Evolutionary conservation across 305 asterid genomes (phyloP).

Genomic region (Fraxinus nigra): DNA sequence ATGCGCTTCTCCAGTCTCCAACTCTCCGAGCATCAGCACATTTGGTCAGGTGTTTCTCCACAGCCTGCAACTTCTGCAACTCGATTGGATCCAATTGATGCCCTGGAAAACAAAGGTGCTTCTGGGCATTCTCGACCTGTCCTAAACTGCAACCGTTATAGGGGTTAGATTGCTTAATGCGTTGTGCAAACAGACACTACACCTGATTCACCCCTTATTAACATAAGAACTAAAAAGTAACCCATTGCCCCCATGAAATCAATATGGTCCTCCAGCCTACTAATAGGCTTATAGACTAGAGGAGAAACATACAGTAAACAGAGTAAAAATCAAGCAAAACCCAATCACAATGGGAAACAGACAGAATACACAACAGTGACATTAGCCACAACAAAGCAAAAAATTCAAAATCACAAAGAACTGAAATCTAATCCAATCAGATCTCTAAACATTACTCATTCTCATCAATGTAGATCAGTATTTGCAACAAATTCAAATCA

Average conservation of each 20-base stretch:
- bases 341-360: constrained; percentile 20
- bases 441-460: constrained; percentile 29
- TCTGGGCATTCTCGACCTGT: constrained; percentile 80
- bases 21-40: constrained; percentile 61
- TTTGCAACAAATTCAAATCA: constrained; percentile 17
- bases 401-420: constrained; percentile 21
- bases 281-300: constrained; percentile 17
- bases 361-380: constrained; percentile 26
- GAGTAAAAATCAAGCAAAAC: constrained; percentile 24
- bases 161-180: constrained; percentile 44
- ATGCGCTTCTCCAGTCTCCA: constrained; percentile 62
- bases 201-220: neutral
- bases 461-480: constrained; percentile 23
- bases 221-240: neutral
- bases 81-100: constrained; percentile 56
- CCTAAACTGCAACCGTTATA: constrained; percentile 73
- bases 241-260: constrained; percentile 9
- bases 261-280: constrained; percentile 21
- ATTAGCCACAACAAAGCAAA: constrained; percentile 34
- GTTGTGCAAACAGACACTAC: neutral
- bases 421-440: constrained; percentile 28
- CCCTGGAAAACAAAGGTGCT: constrained; percentile 70
- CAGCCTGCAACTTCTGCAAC: constrained; percentile 60
- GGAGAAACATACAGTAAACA: constrained; percentile 23
- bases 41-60: constrained; percentile 62